phyloP scores from a whole-genome alignment of 1,284 basidiomycete species.

The Cryptococcus neoformans region DNA sequence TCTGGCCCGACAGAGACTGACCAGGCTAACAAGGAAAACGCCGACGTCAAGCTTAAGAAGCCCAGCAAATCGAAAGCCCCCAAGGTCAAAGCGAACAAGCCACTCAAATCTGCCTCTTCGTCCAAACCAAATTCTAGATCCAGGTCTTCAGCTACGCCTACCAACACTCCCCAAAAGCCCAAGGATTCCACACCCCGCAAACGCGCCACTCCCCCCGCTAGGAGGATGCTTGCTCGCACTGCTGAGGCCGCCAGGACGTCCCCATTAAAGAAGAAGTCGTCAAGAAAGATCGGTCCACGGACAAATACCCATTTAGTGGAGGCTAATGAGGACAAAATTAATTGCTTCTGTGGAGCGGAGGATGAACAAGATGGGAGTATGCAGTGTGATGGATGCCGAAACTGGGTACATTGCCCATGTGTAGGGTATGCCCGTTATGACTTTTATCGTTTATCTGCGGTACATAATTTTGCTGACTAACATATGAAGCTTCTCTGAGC shows the following conservation, averaged over 20 bases:
- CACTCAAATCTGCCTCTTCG: neutral
- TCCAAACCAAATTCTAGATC: neutral
- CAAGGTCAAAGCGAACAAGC: too few species aligned
- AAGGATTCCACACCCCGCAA: too few species aligned
- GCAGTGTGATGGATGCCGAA: conserved; percentile 12
- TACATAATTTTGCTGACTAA: neutral
- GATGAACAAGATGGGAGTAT: conserved; percentile 5
- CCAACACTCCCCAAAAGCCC: too few species aligned
- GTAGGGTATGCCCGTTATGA: conserved; percentile 11
- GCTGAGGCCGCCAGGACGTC: neutral
- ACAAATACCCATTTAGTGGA: neutral
- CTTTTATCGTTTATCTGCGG: neutral
- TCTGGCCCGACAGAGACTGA: too few species aligned
- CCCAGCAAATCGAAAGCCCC: neutral
- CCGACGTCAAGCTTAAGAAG: neutral
- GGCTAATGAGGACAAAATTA: neutral
- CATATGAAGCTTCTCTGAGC: neutral
- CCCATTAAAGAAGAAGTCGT: neutral
- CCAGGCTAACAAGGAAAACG: neutral
- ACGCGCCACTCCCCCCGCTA: too few species aligned
- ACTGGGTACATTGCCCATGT: conserved; percentile 15
- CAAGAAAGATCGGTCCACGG: neutral
- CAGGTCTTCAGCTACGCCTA: neutral
- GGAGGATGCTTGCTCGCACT: too few species aligned
- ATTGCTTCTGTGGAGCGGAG: conserved; percentile 11